Evolutionary conservation across 257 asterid species (phyloP).

Genomic region (Scutellaria barbata): DNA sequence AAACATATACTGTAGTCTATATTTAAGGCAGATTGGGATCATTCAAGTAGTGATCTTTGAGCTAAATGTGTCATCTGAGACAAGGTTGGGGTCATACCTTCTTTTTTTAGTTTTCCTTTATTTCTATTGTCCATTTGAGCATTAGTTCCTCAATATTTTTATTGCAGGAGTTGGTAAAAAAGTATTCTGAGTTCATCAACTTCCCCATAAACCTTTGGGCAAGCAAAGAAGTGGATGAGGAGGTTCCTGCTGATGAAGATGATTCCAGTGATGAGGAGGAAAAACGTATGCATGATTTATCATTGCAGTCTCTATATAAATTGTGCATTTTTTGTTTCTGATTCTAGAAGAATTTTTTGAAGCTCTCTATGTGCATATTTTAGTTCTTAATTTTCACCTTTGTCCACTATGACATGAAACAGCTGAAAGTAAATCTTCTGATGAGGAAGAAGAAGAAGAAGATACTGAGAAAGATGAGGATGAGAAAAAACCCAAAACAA

Average conservation of each 20-base stretch:
- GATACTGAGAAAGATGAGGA: conserved; percentile 73
- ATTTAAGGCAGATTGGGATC: neutral
- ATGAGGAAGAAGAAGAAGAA: conserved; percentile 76
- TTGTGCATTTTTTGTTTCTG: conserved; percentile 23
- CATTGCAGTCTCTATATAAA: conserved; percentile 2
- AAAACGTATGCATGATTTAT: conserved; percentile 46
- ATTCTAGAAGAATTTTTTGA: neutral
- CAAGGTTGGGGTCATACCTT: neutral
- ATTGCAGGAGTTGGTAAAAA: conserved; percentile 71
- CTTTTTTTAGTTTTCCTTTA: neutral
- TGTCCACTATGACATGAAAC: conserved; percentile 31
- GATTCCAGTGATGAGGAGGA: conserved; percentile 78
- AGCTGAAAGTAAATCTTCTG: conserved; percentile 77
- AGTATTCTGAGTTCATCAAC: conserved; percentile 79
- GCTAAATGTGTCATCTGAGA: neutral
- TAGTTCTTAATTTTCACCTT: conserved; percentile 6
- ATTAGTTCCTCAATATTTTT: conserved; percentile 12
- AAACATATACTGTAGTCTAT: too few species aligned
- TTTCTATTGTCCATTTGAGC: conserved; percentile 1
- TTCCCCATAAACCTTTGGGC: conserved; percentile 84
- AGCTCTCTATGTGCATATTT: neutral
- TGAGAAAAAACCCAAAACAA: conserved; percentile 80
- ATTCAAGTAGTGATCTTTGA: neutral
- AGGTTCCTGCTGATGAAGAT: conserved; percentile 89
- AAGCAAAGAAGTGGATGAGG: conserved; percentile 78